Base-by-base conservation (phyloP, 2,329 filamentous ascomycete genomes). In the Pseudogymnoascus sp. region DNA sequence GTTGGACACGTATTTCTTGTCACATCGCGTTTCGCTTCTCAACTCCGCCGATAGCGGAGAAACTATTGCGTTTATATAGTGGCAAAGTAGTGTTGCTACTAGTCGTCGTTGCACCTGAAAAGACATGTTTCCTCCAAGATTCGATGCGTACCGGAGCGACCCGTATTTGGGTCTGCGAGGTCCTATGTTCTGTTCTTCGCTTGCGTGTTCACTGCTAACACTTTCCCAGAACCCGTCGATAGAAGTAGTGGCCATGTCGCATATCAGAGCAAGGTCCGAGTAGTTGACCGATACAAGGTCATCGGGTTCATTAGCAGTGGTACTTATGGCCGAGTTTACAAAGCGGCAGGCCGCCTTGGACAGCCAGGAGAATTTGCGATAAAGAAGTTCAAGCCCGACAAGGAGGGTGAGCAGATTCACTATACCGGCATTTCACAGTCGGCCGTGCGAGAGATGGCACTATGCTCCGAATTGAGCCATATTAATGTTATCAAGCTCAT, bases 371-470 rank as follows among this genome's bases (percentile, higher is more conserved):
- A 96, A 72, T 97, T 96, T 73, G 95, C 95, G 70, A 99, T 99
- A 80, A 99, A 99, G 75, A 99, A 99, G 84, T 96, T 74, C 67
- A 75, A 71, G 76, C 73, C 59, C 5, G 95, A 99, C 76, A 99
- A 97, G 78, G 95, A 99, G 77, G 95, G 95, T 64, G 95, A 99
- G 75, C 85, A 89, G 70, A 80, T 97, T 56, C 90, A 96, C 71
- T 99, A 99, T 76, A 97, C 95, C 0, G 95, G 95, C 66, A 96
- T 99, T 68, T 97, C 95, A 0, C 95, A 99, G 75, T 97, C 93
- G 13, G 95, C 95, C 4, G 91, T 97, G 68, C 90, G 95, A 62
- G 95, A 99, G 76, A 99, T 99, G 92, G 91, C 93, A 14, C 81
- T 99, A 0, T 99, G 95, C 77, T 95, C 91, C 38, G 95, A 99